phyloP scores from a whole-genome alignment of 2,329 filamentous ascomycete species.

The Cordyceps tenuipes region DNA sequence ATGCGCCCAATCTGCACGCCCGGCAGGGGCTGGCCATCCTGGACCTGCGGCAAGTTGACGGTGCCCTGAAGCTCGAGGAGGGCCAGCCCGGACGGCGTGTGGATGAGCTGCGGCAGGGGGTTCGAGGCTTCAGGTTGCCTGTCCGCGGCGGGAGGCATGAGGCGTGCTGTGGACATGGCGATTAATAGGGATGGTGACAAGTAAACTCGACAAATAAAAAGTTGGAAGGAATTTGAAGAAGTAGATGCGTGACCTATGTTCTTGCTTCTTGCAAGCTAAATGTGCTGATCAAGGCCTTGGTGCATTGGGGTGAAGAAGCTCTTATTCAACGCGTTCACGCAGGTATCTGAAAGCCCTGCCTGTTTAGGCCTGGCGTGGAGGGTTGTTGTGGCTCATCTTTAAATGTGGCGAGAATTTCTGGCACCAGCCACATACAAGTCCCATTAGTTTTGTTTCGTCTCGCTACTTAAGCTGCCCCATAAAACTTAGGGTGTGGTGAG shows the following conservation, averaged over 20 bases:
- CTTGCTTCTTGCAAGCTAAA: too few species aligned
- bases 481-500: background rate
- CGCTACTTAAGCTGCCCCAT: background rate
- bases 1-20: slow-evolving; percentile 55
- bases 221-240: too few species aligned
- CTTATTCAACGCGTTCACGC: background rate
- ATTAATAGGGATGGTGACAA: background rate
- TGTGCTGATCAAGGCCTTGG: background rate
- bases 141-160: slow-evolving; percentile 30
- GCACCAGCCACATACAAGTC: background rate
- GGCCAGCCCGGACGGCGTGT: slow-evolving; percentile 82
- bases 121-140: slow-evolving; percentile 21
- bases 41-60: slow-evolving; percentile 60
- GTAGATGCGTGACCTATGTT: too few species aligned
- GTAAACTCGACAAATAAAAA: background rate
- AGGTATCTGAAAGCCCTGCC: background rate
- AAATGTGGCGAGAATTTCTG: background rate
- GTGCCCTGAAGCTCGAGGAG: slow-evolving; percentile 88
- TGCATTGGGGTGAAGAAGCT: background rate
- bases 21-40: slow-evolving; percentile 22
- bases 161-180: slow-evolving; percentile 28
- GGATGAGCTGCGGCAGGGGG: slow-evolving; percentile 72
- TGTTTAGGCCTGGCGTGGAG: background rate
- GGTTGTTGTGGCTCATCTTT: background rate
- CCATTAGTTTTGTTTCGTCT: background rate